phyloP scores from a whole-genome alignment of 139 green algal genomes.

The Axilococcus clingmanii region DNA sequence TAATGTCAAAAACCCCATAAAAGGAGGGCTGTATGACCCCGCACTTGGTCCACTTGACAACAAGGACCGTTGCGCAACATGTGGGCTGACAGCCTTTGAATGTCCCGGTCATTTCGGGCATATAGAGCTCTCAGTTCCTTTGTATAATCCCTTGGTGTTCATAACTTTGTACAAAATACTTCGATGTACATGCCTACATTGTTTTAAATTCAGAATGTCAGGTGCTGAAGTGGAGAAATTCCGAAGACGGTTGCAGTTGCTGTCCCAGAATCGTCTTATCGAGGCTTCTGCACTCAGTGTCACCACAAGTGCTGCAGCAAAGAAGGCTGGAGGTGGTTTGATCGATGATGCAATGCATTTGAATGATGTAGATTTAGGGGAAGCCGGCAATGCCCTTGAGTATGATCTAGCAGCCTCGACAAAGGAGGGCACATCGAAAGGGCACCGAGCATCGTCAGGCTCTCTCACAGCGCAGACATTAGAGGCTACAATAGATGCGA shows the following conservation, averaged over 20 bases:
- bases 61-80: constrained; percentile 72
- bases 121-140: constrained; percentile 86
- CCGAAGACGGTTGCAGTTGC: constrained; percentile 18
- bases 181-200: constrained; percentile 76
- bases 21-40: constrained; percentile 83
- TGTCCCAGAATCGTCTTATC: constrained; percentile 39
- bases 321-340: constrained; percentile 15
- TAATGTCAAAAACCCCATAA: constrained; percentile 61
- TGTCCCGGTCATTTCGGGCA: constrained; percentile 97
- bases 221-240: constrained; percentile 42
- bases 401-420: constrained; percentile 10
- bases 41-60: constrained; percentile 76
- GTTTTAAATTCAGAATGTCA: constrained; percentile 76
- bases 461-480: constrained; percentile 25
- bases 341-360: constrained; percentile 17
- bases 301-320: constrained; percentile 16
- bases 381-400: not conserved
- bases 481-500: constrained; percentile 45
- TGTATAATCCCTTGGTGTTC: constrained; percentile 97
- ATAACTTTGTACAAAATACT: constrained; percentile 79
- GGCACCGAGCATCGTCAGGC: not conserved
- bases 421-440: not conserved
- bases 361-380: constrained; percentile 5
- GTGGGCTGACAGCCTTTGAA: constrained; percentile 45
- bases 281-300: constrained; percentile 25